These are phyloP conservation scores for Xylaria castorea DNA, from an alignment of 495 filamentous ascomycete genomes.

Conservation along the genomic window DNA sequence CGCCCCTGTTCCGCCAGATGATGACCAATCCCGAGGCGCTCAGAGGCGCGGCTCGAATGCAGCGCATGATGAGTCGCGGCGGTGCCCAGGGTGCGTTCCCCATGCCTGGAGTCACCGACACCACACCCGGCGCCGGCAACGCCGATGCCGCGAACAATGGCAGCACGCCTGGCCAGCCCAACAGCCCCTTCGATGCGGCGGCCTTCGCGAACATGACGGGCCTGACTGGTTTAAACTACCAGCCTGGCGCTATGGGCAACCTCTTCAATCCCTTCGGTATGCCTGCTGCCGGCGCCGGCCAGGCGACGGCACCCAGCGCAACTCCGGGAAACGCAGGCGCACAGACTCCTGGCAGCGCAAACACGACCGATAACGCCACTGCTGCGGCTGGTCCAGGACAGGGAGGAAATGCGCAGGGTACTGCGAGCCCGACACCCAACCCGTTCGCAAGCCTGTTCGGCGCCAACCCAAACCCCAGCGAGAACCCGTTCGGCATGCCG, in stretches of 20 bases:
- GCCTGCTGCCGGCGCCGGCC: conserved; percentile 10
- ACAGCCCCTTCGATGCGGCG: conserved; percentile 53
- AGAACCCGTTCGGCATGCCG: conserved; percentile 33
- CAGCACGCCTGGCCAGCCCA: conserved; percentile 30
- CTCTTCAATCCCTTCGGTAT: conserved; percentile 30
- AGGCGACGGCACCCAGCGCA: neutral
- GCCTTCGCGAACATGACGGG: conserved; percentile 37
- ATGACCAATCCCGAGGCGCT: conserved; percentile 91
- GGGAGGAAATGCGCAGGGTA: conserved; percentile 27
- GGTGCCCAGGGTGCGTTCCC: conserved; percentile 67
- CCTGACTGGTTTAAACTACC: conserved; percentile 34
- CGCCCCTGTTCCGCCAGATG: conserved; percentile 88
- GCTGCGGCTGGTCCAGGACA: conserved; percentile 36
- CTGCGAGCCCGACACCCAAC: conserved; percentile 40
- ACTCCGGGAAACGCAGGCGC: conserved; percentile 17
- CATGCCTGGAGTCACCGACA: conserved; percentile 87
- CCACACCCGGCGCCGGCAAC: conserved; percentile 53
- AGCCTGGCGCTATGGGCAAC: neutral
- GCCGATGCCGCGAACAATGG: conserved; percentile 31
- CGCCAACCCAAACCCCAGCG: conserved; percentile 21
- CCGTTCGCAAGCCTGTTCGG: conserved; percentile 54
- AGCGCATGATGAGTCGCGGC: conserved; percentile 66
- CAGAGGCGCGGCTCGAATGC: conserved; percentile 79
- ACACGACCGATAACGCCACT: conserved; percentile 14
- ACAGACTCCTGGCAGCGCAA: conserved; percentile 23